Conservation (phyloP, 2,329 filamentous ascomycete genomes). For the Fusarium sp. region DNA sequence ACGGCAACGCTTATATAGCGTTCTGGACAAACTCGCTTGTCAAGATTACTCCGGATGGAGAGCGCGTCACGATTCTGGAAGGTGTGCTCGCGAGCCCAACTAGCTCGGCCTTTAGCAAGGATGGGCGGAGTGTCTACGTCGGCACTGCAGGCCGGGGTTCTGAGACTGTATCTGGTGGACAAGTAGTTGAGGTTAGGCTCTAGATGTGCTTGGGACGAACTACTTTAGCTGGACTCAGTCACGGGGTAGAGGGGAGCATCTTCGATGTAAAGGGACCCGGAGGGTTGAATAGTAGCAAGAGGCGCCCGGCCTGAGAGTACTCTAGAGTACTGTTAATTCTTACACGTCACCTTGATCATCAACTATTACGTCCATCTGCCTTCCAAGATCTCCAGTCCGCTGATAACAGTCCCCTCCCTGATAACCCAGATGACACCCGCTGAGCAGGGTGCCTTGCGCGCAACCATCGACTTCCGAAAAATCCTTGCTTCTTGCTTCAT, state of each 20-base stretch:
- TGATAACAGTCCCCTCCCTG: background rate
- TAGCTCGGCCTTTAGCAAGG: background rate
- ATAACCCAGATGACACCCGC: background rate
- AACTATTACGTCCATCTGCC: background rate
- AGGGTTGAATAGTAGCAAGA: background rate
- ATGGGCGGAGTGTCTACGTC: background rate
- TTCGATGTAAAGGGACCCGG: background rate
- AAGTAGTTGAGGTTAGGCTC: background rate
- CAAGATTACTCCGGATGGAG: background rate
- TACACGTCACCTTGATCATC: background rate
- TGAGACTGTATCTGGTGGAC: background rate
- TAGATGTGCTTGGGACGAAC: background rate
- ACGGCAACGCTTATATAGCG: background rate
- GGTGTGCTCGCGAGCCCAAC: background rate
- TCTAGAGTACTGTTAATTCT: background rate
- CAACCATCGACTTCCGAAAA: slow-evolving; percentile 57
- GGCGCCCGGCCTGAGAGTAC: background rate
- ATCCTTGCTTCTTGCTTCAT: slow-evolving; percentile 65
- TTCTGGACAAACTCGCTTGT: background rate
- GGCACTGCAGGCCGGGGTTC: background rate
- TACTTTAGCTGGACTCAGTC: background rate
- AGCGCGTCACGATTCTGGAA: background rate
- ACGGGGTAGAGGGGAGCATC: background rate
- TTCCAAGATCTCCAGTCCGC: background rate
- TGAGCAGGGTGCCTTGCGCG: slow-evolving; percentile 40